Conservation (phyloP, 2,329 filamentous ascomycete species). For the Ophiostoma triangulosporum region DNA sequence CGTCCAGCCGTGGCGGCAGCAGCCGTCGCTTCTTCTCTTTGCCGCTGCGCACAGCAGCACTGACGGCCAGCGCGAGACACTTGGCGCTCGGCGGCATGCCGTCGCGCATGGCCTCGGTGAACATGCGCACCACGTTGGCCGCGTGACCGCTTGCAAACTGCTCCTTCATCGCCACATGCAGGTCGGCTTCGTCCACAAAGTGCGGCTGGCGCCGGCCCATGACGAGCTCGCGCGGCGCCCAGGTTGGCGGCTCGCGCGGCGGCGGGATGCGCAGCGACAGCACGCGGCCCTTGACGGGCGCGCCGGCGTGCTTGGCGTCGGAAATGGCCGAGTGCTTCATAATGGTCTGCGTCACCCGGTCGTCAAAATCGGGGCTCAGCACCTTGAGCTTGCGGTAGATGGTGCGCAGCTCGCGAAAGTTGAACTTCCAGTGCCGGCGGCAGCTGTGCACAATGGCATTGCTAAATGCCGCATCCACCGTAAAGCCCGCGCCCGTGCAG, state of each 20-base stretch:
- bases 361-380: constrained; percentile 21
- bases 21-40: constrained; percentile 9
- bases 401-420: constrained; percentile 22
- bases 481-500: constrained; percentile 24
- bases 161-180: constrained; percentile 28
- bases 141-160: constrained; percentile 22
- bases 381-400: constrained; percentile 23
- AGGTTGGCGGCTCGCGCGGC: neutral
- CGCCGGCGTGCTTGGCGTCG: constrained; percentile 16
- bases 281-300: constrained; percentile 14
- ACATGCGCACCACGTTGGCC: constrained; percentile 24
- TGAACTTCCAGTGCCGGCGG: constrained; percentile 24
- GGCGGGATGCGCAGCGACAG: constrained; percentile 15
- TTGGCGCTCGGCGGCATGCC: constrained; percentile 26
- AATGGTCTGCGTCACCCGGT: constrained; percentile 23
- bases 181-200: constrained; percentile 17
- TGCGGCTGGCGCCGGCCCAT: neutral
- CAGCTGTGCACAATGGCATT: constrained; percentile 27
- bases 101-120: constrained; percentile 22
- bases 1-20: neutral
- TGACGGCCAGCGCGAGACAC: constrained; percentile 34
- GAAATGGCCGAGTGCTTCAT: constrained; percentile 21
- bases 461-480: constrained; percentile 24
- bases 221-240: constrained; percentile 13
- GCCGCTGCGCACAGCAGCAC: constrained; percentile 25